A percentile compares a stretch with the other conserved stretches of the same genome.
phyloP scores from a whole-genome alignment of 2,329 filamentous ascomycete species.

The Hymenoscyphus linearis region DNA sequence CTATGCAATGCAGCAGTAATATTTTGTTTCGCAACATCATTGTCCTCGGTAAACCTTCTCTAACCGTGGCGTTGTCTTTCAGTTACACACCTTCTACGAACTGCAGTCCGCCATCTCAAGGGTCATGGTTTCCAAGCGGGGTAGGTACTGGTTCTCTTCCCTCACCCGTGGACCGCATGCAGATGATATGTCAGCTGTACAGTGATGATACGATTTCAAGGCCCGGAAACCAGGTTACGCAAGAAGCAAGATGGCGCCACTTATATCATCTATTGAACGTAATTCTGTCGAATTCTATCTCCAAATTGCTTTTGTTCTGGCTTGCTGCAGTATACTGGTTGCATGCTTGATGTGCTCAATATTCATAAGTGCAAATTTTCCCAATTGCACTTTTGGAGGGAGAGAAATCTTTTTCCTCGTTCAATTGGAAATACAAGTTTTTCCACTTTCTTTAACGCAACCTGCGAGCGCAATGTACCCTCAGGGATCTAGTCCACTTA shows the following conservation, averaged over 20 bases:
- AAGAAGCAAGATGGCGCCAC: neutral
- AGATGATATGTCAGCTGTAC: neutral
- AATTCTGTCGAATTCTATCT: neutral
- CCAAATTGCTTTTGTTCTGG: neutral
- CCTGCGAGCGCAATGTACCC: too few species aligned
- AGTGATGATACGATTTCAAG: neutral
- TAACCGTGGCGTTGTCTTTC: neutral
- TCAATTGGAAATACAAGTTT: neutral
- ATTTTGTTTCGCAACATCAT: neutral
- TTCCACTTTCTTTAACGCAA: neutral
- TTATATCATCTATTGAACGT: neutral
- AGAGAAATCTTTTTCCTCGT: neutral
- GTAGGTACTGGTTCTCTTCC: neutral
- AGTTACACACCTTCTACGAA: neutral
- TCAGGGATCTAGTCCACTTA: too few species aligned
- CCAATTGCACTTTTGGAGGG: neutral
- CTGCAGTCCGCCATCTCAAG: slow-evolving; percentile 1
- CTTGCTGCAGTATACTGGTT: neutral
- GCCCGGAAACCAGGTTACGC: neutral
- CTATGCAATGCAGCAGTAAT: neutral
- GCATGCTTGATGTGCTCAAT: neutral
- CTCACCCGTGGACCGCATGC: too few species aligned
- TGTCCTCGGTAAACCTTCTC: neutral
- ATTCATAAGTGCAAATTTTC: neutral
- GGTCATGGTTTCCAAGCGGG: neutral